These are phyloP conservation scores for Cyamopsis tetragonoloba DNA, from an alignment of 306 rosid species.

Conservation along the genomic window DNA sequence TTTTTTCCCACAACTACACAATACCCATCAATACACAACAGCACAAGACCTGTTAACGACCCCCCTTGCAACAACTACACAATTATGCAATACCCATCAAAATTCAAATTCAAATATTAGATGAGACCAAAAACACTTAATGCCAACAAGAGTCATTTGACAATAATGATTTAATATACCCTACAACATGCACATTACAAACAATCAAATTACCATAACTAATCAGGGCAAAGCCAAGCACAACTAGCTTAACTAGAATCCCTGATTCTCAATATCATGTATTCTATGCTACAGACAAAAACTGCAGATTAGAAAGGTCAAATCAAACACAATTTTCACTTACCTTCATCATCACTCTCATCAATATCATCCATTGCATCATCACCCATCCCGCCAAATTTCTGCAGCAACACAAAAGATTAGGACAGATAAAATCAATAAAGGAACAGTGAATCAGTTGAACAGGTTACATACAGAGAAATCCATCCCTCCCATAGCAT, in stretches of 20 bases:
- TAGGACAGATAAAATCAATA: neutral
- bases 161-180: neutral
- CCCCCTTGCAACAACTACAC: too few species aligned
- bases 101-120: neutral
- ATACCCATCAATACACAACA: too few species aligned
- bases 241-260: neutral
- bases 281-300: neutral
- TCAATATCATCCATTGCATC: slow-evolving; percentile 61
- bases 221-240: neutral
- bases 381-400: slow-evolving; percentile 66
- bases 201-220: neutral
- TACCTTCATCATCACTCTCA: slow-evolving; percentile 76
- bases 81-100: neutral
- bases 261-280: neutral
- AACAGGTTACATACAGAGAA: slow-evolving; percentile 67
- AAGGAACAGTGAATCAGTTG: neutral
- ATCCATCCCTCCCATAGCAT: slow-evolving; percentile 80
- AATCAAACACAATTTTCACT: slow-evolving; percentile 9
- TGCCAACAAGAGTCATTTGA: neutral
- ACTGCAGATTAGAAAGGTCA: neutral
- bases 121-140: neutral
- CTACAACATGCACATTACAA: neutral
- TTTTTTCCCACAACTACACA: too few species aligned
- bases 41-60: too few species aligned
- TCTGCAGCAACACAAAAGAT: slow-evolving; percentile 44